Evolutionary conservation across 768 basidiomycete species (phyloP), one percentile per base, ranked within the genome.

Genomic region (Mycena floridula): DNA sequence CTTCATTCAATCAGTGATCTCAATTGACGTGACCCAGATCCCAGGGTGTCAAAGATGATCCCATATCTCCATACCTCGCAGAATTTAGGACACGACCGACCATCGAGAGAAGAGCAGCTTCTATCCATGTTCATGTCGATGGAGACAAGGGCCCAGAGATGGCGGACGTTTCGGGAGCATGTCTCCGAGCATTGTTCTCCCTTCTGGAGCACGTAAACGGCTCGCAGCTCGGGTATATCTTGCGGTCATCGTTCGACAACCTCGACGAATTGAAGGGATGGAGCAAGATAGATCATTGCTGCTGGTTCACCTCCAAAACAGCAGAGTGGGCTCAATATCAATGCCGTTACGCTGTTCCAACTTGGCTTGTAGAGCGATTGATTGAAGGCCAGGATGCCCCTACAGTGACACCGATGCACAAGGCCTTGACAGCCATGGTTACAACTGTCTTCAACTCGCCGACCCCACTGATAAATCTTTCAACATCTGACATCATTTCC

Each of bases 281-380:
- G 93, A 55, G 54, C 15, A 77, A 80, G 48, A 52, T 74, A 1
- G 76, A 80, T 6, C 81, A 90, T 54, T 94, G 84, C 56, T 76
- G 81, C 44, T 97, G 92, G 92, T 71, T 90, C 46, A 79, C 84
- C 11, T 76, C 81, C 46, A 82, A 77, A 55, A 72, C 78, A 5
- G 81, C 81, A n/a, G 84, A 89, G 54, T 94, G 89, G 87, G 77
- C 88, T 5, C 89, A 88, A 57, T 90, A 94, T 51, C 94, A 94
- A 59, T 94, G 94, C 62, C 85, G 94, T 21, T 95, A 89, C 55
- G 85, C 85, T 21, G 79, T 96, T 6, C 89, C 93, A 3, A 88
- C 89, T 1, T 78, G 82, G 58, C 67, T 95, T 3, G 81, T 95
- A 11, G 91, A 94, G 55, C 74, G 76, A 21, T 73, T 96, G 4